These are phyloP conservation scores for Ocimum tenuiflorum DNA, from an alignment of 257 asterid genomes.

Conservation along the genomic window DNA sequence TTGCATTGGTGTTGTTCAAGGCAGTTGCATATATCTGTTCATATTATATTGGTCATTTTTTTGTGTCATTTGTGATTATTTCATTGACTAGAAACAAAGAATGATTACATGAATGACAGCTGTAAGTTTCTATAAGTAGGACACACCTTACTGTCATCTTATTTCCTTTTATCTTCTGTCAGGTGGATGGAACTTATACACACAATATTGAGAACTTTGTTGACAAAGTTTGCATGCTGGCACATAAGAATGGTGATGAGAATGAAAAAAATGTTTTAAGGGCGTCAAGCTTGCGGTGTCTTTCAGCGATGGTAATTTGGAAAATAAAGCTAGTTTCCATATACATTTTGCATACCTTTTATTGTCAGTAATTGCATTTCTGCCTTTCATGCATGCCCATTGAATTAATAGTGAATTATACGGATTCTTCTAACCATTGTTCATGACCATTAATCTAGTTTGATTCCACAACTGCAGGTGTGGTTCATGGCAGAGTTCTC, in stretches of 20 bases:
- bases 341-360: background rate
- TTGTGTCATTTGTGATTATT: background rate
- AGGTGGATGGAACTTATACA: slow-evolving; percentile 83
- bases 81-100: background rate
- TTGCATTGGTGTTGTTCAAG: background rate
- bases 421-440: background rate
- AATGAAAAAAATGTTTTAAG: slow-evolving; percentile 48
- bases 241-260: slow-evolving; percentile 57
- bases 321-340: background rate
- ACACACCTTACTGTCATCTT: background rate
- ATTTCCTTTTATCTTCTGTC: slow-evolving; percentile 20
- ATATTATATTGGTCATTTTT: background rate
- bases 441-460: background rate
- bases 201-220: slow-evolving; percentile 64
- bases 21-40: background rate
- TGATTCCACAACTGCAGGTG: slow-evolving; percentile 48
- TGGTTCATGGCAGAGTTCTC: slow-evolving; percentile 94
- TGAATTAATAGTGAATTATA: too few species aligned
- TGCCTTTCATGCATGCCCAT: background rate
- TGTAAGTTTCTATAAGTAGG: background rate
- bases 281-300: slow-evolving; percentile 89
- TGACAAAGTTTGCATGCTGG: slow-evolving; percentile 56
- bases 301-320: slow-evolving; percentile 78
- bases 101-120: background rate
- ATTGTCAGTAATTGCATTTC: background rate